Evolutionary conservation across 768 basidiomycete species (phyloP), one percentile per base, ranked within the genome.

Genomic region (Ramaria sp.): DNA sequence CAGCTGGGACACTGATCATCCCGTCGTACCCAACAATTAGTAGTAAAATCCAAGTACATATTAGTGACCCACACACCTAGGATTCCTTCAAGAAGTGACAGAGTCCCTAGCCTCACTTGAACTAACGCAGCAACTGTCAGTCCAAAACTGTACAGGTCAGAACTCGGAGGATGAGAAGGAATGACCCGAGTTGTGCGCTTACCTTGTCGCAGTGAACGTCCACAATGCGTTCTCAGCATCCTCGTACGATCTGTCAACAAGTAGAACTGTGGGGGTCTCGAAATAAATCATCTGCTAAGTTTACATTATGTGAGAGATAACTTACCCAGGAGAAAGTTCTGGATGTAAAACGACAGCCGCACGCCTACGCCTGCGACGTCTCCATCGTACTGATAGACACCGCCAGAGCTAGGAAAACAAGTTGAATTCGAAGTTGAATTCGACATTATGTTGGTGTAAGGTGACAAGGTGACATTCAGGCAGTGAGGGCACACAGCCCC

Each of bases 121-220:
- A 69, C 66, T 18, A 71, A 59, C 4, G 73, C 70, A 38, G 72
- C 67, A 18, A 73, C 61, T 6, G 66, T 69, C 1, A 73, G 62
- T 13, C 73, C 72, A 55, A 69, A 68, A 53, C 45, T 47, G 45
- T 25, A 22, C 7, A n/a, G 15, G 45, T 5, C 25, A 47, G 45
- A n/a, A 22, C 28, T 30, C 45, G 25, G 5, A 27, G 3, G 18
- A 18, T 20, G 22, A n/a, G 24, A n/a, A 30, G 18, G 28, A 27
- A 16, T 22, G 9, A 47, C 15, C 7, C 9, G 20, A 47, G 1
- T 5, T 47, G 16, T 9, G 39, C 7, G 8, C 32, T 8, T 27
- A 47, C 45, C 66, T 71, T 7, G 71, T 73, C 16, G 67, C 65
- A 34, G 69, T 71, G 43, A 73, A 71, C n/a, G 73, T 71, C 70